phyloP scores from a whole-genome alignment of 148 eudicot species.

The Camellia granthamiana region DNA sequence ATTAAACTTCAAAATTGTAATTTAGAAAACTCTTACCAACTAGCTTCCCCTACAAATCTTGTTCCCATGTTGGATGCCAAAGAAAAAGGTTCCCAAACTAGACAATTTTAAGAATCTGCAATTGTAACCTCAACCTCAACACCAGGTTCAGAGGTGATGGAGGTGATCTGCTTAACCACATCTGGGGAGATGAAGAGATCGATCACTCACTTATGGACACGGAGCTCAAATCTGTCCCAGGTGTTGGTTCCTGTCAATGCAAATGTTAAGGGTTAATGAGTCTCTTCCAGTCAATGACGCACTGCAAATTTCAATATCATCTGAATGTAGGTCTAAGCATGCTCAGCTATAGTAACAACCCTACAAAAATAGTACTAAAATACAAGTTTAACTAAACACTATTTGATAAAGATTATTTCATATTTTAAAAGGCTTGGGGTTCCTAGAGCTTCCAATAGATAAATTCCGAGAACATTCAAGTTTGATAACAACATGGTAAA shows the following conservation, averaged over 20 bases:
- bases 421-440: not conserved
- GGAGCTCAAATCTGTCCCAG: slow-evolving; percentile 75
- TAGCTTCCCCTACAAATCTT: not conserved
- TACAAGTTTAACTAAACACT: not conserved
- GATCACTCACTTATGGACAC: slow-evolving; percentile 82
- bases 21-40: not conserved
- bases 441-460: not conserved
- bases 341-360: not conserved
- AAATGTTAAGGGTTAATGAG: not conserved
- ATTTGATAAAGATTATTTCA: too few species aligned
- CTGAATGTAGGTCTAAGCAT: not conserved
- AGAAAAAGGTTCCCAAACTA: not conserved
- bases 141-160: slow-evolving; percentile 81
- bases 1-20: slow-evolving; percentile 8
- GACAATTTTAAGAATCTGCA: slow-evolving; percentile 53
- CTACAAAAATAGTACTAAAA: not conserved
- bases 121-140: slow-evolving; percentile 89
- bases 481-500: too few species aligned
- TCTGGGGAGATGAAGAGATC: slow-evolving; percentile 89
- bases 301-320: not conserved
- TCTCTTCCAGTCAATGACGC: not conserved
- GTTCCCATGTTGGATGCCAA: not conserved
- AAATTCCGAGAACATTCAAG: not conserved
- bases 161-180: slow-evolving; percentile 87
- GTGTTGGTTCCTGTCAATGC: slow-evolving; percentile 64